phyloP scores from a whole-genome alignment of 2,329 filamentous ascomycete species.

The Penicillium oxalicum region DNA sequence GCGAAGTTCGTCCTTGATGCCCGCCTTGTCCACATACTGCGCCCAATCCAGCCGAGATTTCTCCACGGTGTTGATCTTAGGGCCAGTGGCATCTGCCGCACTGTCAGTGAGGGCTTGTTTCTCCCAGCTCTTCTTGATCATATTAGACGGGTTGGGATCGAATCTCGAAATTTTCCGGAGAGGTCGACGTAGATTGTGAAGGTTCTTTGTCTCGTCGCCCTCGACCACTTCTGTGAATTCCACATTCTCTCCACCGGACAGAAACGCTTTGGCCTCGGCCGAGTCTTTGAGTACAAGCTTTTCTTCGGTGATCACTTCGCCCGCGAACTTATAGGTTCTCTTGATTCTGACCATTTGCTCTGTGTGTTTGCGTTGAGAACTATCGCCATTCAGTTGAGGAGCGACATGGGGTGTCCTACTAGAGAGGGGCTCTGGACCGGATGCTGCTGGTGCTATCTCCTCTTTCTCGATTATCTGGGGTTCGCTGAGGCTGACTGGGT shows the following conservation, averaged over 20 bases:
- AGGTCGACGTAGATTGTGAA: slow-evolving; percentile 32
- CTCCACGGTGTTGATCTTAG: slow-evolving; percentile 61
- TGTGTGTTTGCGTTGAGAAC: slow-evolving; percentile 10
- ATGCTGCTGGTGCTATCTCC: slow-evolving; percentile 5
- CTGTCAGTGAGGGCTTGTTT: slow-evolving; percentile 28
- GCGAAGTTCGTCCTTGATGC: slow-evolving; percentile 56
- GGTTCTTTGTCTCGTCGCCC: slow-evolving; percentile 12
- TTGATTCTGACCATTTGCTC: slow-evolving; percentile 51
- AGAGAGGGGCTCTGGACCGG: slow-evolving; percentile 10
- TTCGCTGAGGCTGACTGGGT: slow-evolving; percentile 7
- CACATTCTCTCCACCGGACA: slow-evolving; percentile 39
- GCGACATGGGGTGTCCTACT: slow-evolving; percentile 14
- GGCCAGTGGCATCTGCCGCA: slow-evolving; percentile 37
- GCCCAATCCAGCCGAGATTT: slow-evolving; percentile 63
- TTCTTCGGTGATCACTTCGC: slow-evolving; percentile 49
- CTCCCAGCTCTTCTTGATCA: slow-evolving; percentile 41
- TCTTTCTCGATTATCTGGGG: slow-evolving; percentile 15
- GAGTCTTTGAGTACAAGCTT: slow-evolving; percentile 49
- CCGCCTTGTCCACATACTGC: slow-evolving; percentile 55
- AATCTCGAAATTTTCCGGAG: slow-evolving; percentile 42
- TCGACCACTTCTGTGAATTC: slow-evolving; percentile 26
- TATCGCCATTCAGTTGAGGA: slow-evolving; percentile 7
- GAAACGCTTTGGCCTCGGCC: slow-evolving; percentile 50
- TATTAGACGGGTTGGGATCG: slow-evolving; percentile 41
- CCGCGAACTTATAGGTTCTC: slow-evolving; percentile 53